Base-by-base conservation (phyloP, 805 yeast genomes). In the Vanderwaltozyma verrucispora region DNA sequence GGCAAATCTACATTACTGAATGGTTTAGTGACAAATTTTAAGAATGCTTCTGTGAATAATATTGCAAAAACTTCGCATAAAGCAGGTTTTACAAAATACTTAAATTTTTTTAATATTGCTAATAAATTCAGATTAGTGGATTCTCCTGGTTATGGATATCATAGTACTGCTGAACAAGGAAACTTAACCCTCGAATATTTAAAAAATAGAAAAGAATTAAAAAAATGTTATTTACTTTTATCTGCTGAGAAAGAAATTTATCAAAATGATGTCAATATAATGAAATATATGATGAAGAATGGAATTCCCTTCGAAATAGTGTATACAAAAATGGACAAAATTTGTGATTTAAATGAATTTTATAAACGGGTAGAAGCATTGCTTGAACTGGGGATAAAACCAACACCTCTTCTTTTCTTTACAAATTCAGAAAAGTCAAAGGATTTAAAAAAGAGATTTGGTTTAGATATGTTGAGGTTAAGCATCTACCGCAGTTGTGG, bases 141-240 rank as follows among this genome's bases (percentile, higher is more conserved):
- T 53, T 72, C 86, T 18, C 97, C 97, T 1, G 97, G 97, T 0
- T 88, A 88, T 55, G 97, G 97, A 2, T 69, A 61, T 28, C 74
- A 69, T 43, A 87, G 94, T 14, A 69, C 68, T 13, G 52, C 50
- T 8, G 60, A 65, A 46, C 95, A 88, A 53, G 96, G 96, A 2
- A 62, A 71, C 29, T 67, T 77, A 21, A 80, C 81, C 1, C 51
- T 75, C 49, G 73, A 75, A 26, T 87, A 85, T 50, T 56, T 88
- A 7, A 59, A 62, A 20, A 62, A 69, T 17, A 62, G 92, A 34
- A 56, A 64, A 38, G 71, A 67, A 24, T 61, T 87, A 17, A 62
- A 70, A 23, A 67, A 77, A 33, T 77, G 77, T 2, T 84, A 72
- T 45, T 50, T 87, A 10, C 59, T 87, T 14, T 53, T 84, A 0